Base-by-base conservation (phyloP, 2,329 filamentous ascomycete genomes). In the Aspergillus spinulosporus region DNA sequence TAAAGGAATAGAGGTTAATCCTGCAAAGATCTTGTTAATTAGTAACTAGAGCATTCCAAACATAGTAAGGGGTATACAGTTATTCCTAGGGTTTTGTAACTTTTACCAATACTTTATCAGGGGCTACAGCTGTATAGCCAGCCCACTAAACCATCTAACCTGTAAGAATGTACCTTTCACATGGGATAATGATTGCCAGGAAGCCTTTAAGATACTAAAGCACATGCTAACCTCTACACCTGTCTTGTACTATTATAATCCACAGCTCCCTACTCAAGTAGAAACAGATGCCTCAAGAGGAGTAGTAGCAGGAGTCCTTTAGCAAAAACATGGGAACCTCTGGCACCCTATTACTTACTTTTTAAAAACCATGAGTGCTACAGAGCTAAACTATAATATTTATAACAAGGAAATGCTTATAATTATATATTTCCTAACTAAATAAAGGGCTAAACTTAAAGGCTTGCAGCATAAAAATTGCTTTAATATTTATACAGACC, bases 341-440 rank as follows among this genome's bases (percentile, higher is more conserved):
- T 21, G 21, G 21, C 21, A 32, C 28, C 21, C 49, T 15, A 45
- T 65, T 42, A 54, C 56, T 9, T 70, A 58, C 54, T 71, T 59
- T 28, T 70, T 57, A 2, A 61, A 62, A 31, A 70, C 64, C 48
- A 54, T 66, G 7, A 47, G 21, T 2, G 15, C 37, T 5, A 39
- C 55, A 2, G 56, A 72, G 56, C 59, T 21, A 11, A 64, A 66
- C 44, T 72, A 72, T 53, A 44, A 67, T 12, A 69, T 68, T 9
- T 58, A 72, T 53, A 57, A 73, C 49, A 67, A 70, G 36, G 62
- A 73, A 47, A 55, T 72, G 11, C 42, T 73, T 26, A 62, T 62
- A 8, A 66, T 73, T 34, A 55, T 73, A 5, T 12, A 48, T 8
- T 52, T 45, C 8, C 60, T 70, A 32, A 53, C 68, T 43, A 55